Base-by-base conservation (phyloP, 2,329 filamentous ascomycete species). In the Trichocomaceae sp. region DNA sequence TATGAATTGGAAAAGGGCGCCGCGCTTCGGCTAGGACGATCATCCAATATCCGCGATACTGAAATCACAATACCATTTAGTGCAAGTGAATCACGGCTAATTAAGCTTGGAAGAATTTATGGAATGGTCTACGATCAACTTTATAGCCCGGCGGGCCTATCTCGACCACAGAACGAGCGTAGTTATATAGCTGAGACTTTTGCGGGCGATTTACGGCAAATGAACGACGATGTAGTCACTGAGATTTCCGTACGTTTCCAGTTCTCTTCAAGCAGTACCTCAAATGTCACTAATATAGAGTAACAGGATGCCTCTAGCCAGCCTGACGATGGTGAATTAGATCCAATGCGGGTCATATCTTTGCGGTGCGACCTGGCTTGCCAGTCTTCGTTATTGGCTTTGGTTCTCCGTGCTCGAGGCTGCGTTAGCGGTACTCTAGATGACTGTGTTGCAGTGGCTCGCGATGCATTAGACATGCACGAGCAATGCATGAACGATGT, bases 121-220 rank as follows among this genome's bases (percentile, higher is more conserved):
- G 51, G 51, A 19, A 54, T 47, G 45, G 45, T 54, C 15, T 54
- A 54, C 37, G 51, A 54, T 48, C 51, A 54, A 23, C 45, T 54
- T 22, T 54, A 47, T 42, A 54, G 51, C 19, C 44, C 44, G 23
- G 22, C 29, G 17, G 29, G 51, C 31, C 45, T 46, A 33, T 53
- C 45, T 5, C 35, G 44, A 29, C 33, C 44, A 29, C 15, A 13
- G 13, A 31, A 47, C 10, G 45, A 47, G 39, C 33, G 51, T 19
- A n/a, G 17, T 48, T 20, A 19, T 31, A 15, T 33, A 13, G 51
- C 51, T n/a, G 33, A 48, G 12, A 23, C 23, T 20, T 29, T 54
- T 33, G 51, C 51, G 31, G 35, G 35, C n/a, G 44, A 33, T n/a
- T 29, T 54, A 37, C 33, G 51, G 37, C n/a, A 39, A 5, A 13